Evolutionary conservation across 148 eudicot species (phyloP).

Genomic region (Tetragonia tetragonoides): DNA sequence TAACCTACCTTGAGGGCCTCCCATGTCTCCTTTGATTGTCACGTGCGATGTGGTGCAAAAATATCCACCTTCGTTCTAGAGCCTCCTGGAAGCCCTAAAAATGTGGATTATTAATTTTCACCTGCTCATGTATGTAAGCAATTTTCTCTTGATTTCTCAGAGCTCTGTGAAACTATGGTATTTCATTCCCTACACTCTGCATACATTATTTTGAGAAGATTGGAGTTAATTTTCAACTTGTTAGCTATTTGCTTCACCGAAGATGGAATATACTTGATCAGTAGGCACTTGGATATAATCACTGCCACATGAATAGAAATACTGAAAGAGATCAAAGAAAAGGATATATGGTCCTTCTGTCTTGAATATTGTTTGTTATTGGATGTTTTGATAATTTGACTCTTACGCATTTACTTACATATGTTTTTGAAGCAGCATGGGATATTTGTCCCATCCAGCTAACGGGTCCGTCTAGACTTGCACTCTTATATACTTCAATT

Average conservation of each 20-base stretch:
- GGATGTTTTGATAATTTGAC: neutral
- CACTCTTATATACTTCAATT: neutral
- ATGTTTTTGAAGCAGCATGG: neutral
- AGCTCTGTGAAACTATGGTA: neutral
- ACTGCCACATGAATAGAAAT: neutral
- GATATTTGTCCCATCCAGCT: neutral
- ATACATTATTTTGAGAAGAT: neutral
- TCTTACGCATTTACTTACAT: neutral
- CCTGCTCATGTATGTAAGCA: conserved; percentile 53
- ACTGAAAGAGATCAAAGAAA: neutral
- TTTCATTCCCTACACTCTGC: neutral
- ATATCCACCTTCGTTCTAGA: no score
- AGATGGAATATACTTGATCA: neutral
- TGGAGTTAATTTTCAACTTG: neutral
- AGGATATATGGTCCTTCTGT: neutral
- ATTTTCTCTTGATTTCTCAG: neutral
- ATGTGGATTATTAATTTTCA: conserved; percentile 31
- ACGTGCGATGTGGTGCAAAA: no score
- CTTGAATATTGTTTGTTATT: neutral
- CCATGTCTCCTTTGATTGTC: no score
- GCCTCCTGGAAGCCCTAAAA: no score
- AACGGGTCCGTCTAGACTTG: neutral
- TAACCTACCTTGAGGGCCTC: no score
- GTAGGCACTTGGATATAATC: conserved; percentile 4
- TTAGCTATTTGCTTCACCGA: neutral